These are phyloP conservation scores for Senna tora DNA, from an alignment of 306 rosid genomes.

Conservation along the genomic window DNA sequence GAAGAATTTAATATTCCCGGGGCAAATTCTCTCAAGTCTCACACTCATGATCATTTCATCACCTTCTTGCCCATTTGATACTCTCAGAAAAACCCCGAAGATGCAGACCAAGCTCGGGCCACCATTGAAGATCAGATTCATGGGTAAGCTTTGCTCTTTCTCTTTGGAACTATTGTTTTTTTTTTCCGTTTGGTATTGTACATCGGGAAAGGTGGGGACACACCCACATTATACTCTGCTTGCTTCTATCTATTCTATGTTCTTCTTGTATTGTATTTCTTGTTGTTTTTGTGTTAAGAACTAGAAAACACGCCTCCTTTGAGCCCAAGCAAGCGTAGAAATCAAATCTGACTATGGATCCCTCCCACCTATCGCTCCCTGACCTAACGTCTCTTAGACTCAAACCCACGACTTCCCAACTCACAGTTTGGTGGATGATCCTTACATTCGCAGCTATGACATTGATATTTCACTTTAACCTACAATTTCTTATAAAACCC, in stretches of 20 bases:
- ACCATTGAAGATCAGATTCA: background rate
- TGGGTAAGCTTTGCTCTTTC: slow-evolving; percentile 3
- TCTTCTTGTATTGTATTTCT: background rate
- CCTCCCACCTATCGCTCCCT: slow-evolving; percentile 42
- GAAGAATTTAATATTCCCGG: background rate
- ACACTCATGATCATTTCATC: background rate
- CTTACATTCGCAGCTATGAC: slow-evolving; percentile 40
- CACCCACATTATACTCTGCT: slow-evolving; percentile 32
- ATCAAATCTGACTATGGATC: slow-evolving; percentile 40
- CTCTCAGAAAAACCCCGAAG: background rate
- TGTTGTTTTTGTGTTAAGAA: slow-evolving; percentile 14
- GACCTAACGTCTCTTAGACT: slow-evolving; percentile 70
- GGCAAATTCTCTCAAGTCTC: no score
- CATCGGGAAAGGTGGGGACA: slow-evolving; percentile 1
- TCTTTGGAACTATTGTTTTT: slow-evolving; percentile 7
- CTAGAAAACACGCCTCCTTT: slow-evolving; percentile 45
- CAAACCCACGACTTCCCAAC: slow-evolving; percentile 91
- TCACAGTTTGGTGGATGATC: slow-evolving; percentile 76
- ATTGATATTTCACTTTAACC: slow-evolving; percentile 44
- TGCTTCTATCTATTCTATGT: background rate
- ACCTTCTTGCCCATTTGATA: background rate
- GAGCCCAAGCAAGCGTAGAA: slow-evolving; percentile 51
- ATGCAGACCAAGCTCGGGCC: background rate
- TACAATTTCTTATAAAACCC: slow-evolving; percentile 57
- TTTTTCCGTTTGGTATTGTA: slow-evolving; percentile 29